Percentiles rank a stretch among this genome's conserved stretches.
Evolutionary conservation across 2,329 filamentous ascomycete genomes (phyloP).

Genomic region (Sarocladiaceae sp.): DNA sequence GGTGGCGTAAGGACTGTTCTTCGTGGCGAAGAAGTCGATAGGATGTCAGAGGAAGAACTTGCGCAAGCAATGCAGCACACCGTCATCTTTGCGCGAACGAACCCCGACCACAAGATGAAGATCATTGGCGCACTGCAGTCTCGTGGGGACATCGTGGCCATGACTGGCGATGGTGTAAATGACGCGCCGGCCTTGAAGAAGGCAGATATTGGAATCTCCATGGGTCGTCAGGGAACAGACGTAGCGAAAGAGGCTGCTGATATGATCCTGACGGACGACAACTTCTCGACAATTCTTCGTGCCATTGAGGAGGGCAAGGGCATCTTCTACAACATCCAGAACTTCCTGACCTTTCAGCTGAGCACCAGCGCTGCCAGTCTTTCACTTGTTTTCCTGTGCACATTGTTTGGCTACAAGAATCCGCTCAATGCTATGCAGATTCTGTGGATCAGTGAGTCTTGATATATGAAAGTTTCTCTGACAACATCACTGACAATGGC

Average conservation of each 20-base stretch:
- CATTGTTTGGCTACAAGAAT: constrained; percentile 86
- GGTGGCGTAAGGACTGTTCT: constrained; percentile 44
- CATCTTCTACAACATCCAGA: constrained; percentile 99
- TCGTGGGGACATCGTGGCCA: constrained; percentile 92
- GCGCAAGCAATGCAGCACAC: constrained; percentile 79
- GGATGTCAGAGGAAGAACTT: constrained; percentile 80
- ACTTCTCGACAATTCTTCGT: constrained; percentile 84
- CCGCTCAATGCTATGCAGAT: constrained; percentile 99
- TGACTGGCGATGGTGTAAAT: constrained; percentile 98
- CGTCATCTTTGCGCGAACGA: constrained; percentile 92
- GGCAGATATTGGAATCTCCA: constrained; percentile 95
- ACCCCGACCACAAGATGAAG: constrained; percentile 96
- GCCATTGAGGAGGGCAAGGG: constrained; percentile 99
- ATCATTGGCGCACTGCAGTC: constrained; percentile 88
- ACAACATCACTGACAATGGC: constrained; percentile 14
- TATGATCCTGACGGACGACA: constrained; percentile 86
- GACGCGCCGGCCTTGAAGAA: constrained; percentile 95
- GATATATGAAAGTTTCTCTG: background rate
- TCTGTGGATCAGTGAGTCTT: constrained; percentile 89
- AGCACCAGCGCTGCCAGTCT: constrained; percentile 94
- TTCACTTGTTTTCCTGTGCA: constrained; percentile 86
- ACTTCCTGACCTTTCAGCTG: constrained; percentile 96
- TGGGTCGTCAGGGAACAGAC: constrained; percentile 92
- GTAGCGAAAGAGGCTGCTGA: constrained; percentile 95
- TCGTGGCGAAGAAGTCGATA: constrained; percentile 85